phyloP scores from a whole-genome alignment of 176 grass and related monocot genomes.

The Raddia distichophylla region DNA sequence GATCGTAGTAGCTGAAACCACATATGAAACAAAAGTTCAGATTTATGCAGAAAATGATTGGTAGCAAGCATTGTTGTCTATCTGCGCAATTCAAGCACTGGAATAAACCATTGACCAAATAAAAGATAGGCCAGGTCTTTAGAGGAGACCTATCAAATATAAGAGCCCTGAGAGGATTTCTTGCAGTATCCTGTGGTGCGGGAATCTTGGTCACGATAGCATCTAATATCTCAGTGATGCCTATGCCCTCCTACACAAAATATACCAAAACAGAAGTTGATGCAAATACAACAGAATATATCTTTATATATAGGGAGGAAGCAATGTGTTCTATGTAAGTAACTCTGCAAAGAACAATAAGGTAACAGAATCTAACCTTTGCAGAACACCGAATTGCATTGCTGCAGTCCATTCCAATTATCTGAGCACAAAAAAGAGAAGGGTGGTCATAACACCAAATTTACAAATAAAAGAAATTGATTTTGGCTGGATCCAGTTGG shows the following conservation, averaged over 20 bases:
- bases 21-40: slow-evolving; percentile 29
- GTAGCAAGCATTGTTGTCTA: slow-evolving; percentile 9
- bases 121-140: slow-evolving; percentile 12
- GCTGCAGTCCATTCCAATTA: slow-evolving; percentile 92
- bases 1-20: slow-evolving; percentile 89
- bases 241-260: slow-evolving; percentile 84
- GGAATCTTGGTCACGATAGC: slow-evolving; percentile 80
- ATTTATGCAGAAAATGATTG: slow-evolving; percentile 27
- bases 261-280: slow-evolving; percentile 24
- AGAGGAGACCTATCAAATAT: slow-evolving; percentile 93
- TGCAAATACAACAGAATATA: slow-evolving; percentile 16
- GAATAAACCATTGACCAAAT: slow-evolving; percentile 13
- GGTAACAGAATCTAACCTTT: slow-evolving; percentile 65
- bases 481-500: slow-evolving; percentile 20
- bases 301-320: slow-evolving; percentile 16
- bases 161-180: slow-evolving; percentile 84
- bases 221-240: slow-evolving; percentile 92
- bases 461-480: slow-evolving; percentile 13
- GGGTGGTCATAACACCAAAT: background rate
- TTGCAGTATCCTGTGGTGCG: slow-evolving; percentile 77
- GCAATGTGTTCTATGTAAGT: slow-evolving; percentile 6
- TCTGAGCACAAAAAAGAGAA: slow-evolving; percentile 47
- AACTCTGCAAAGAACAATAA: background rate
- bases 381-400: slow-evolving; percentile 94
- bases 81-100: slow-evolving; percentile 16